Evolutionary conservation across 495 filamentous ascomycete genomes (phyloP).

Genomic region (Podospora pseudoanserina): DNA sequence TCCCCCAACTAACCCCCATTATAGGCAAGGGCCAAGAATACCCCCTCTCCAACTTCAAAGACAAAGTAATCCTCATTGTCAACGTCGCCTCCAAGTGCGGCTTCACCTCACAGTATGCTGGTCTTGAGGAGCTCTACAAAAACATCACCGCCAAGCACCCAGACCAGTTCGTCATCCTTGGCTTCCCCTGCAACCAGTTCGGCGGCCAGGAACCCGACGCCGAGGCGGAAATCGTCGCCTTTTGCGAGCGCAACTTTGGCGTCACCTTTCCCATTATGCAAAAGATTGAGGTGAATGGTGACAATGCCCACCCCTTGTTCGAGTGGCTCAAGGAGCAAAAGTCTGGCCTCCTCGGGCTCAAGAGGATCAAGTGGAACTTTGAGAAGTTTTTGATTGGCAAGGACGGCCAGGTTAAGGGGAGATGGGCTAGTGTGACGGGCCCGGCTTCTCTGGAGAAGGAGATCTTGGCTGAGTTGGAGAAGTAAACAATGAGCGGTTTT

Average conservation of each 20-base stretch:
- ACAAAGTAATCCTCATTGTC: slow-evolving; percentile 92
- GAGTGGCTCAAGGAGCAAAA: slow-evolving; percentile 84
- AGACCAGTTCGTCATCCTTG: slow-evolving; percentile 78
- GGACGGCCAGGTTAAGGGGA: slow-evolving; percentile 74
- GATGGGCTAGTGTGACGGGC: slow-evolving; percentile 85
- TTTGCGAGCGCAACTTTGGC: slow-evolving; percentile 94
- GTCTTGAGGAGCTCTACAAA: slow-evolving; percentile 89
- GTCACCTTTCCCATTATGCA: slow-evolving; percentile 87
- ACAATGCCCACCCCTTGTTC: slow-evolving; percentile 72
- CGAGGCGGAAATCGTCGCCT: slow-evolving; percentile 86
- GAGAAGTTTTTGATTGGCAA: slow-evolving; percentile 93
- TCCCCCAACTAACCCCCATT: no score
- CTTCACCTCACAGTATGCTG: slow-evolving; percentile 94
- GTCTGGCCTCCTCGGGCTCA: slow-evolving; percentile 79
- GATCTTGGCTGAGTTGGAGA: slow-evolving; percentile 69
- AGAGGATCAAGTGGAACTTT: slow-evolving; percentile 94
- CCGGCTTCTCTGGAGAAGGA: slow-evolving; percentile 69
- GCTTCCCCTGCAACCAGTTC: slow-evolving; percentile 99
- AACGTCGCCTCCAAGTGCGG: slow-evolving; percentile 99
- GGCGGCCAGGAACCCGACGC: slow-evolving; percentile 80
- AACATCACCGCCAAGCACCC: slow-evolving; percentile 62
- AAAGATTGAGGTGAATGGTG: slow-evolving; percentile 92
- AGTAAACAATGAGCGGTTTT: neutral
- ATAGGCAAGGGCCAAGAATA: slow-evolving; percentile 69
- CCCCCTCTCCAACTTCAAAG: slow-evolving; percentile 64